Conservation (phyloP, 2,329 filamentous ascomycete genomes). For the Penicillium digitatum region DNA sequence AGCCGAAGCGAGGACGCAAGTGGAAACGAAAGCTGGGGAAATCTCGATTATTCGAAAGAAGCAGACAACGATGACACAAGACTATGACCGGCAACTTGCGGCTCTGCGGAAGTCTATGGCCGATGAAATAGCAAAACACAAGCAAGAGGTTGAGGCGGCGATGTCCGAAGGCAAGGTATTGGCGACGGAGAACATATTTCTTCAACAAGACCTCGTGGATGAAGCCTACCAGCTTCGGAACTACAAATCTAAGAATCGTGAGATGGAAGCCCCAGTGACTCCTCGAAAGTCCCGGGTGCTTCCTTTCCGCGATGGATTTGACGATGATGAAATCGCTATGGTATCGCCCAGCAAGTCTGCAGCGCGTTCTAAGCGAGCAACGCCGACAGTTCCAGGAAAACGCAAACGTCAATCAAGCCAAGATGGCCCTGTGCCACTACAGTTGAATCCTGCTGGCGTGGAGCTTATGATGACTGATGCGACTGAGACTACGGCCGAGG, state of each 20-base stretch:
- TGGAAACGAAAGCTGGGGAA: slow-evolving; percentile 55
- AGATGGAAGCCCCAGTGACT: slow-evolving; percentile 44
- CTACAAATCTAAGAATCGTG: slow-evolving; percentile 36
- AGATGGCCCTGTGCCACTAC: slow-evolving; percentile 51
- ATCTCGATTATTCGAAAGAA: slow-evolving; percentile 60
- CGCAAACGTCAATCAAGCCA: slow-evolving; percentile 53
- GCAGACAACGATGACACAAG: slow-evolving; percentile 50
- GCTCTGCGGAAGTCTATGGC: slow-evolving; percentile 52
- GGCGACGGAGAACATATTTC: slow-evolving; percentile 56
- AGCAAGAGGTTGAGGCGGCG: slow-evolving; percentile 52
- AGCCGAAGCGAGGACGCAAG: slow-evolving; percentile 38
- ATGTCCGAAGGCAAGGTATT: slow-evolving; percentile 54
- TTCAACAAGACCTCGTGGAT: slow-evolving; percentile 58
- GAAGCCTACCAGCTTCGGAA: slow-evolving; percentile 50
- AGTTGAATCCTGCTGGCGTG: slow-evolving; percentile 33
- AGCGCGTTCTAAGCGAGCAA: slow-evolving; percentile 48
- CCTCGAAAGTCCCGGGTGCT: slow-evolving; percentile 49
- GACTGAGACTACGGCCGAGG: slow-evolving; percentile 27
- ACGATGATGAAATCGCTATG: slow-evolving; percentile 57
- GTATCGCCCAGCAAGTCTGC: slow-evolving; percentile 53
- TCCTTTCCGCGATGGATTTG: slow-evolving; percentile 59
- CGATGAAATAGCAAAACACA: slow-evolving; percentile 52
- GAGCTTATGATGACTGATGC: slow-evolving; percentile 26
- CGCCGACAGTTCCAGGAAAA: slow-evolving; percentile 56
- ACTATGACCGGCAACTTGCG: slow-evolving; percentile 52